phyloP scores from a whole-genome alignment of 2,329 filamentous ascomycete species.

The Intubia oerlemansii region DNA sequence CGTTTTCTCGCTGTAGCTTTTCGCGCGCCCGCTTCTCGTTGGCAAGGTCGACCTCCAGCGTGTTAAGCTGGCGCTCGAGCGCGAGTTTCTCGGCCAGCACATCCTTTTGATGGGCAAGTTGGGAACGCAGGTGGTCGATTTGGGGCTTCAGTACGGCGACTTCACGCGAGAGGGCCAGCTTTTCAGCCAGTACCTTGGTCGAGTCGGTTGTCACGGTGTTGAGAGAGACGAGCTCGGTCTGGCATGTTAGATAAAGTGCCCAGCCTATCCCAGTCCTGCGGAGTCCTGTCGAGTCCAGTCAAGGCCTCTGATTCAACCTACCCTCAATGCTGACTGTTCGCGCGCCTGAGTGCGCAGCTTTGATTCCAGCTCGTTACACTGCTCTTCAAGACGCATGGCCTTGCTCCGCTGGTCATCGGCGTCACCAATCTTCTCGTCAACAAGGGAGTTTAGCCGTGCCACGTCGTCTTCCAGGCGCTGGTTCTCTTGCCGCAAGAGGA shows the following conservation, averaged over 20 bases:
- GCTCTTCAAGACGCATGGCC: slow-evolving; percentile 21
- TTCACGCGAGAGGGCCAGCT: slow-evolving; percentile 29
- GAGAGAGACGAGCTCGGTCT: slow-evolving; percentile 50
- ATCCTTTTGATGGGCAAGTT: slow-evolving; percentile 38
- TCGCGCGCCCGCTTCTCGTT: slow-evolving; percentile 49
- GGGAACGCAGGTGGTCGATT: slow-evolving; percentile 31
- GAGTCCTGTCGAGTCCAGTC: too few relatives aligned
- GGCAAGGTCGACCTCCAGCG: slow-evolving; percentile 61
- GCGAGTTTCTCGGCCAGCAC: slow-evolving; percentile 60
- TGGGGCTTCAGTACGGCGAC: slow-evolving; percentile 31
- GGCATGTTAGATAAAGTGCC: too few relatives aligned
- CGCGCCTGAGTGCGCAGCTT: slow-evolving; percentile 25
- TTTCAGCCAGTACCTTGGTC: slow-evolving; percentile 42
- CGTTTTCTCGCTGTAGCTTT: slow-evolving; percentile 24
- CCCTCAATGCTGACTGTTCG: slow-evolving; percentile 24
- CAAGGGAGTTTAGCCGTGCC: slow-evolving; percentile 33
- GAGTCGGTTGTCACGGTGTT: slow-evolving; percentile 47
- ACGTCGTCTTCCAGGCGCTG: slow-evolving; percentile 44
- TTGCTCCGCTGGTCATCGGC: slow-evolving; percentile 19
- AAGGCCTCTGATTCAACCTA: too few relatives aligned
- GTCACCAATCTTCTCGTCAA: slow-evolving; percentile 23
- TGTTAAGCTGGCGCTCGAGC: slow-evolving; percentile 56
- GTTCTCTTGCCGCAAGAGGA: slow-evolving; percentile 58
- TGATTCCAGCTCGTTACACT: slow-evolving; percentile 22
- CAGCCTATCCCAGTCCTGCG: too few relatives aligned